phyloP scores from a whole-genome alignment of 306 rosid species.

The Boehmeria nivea region DNA sequence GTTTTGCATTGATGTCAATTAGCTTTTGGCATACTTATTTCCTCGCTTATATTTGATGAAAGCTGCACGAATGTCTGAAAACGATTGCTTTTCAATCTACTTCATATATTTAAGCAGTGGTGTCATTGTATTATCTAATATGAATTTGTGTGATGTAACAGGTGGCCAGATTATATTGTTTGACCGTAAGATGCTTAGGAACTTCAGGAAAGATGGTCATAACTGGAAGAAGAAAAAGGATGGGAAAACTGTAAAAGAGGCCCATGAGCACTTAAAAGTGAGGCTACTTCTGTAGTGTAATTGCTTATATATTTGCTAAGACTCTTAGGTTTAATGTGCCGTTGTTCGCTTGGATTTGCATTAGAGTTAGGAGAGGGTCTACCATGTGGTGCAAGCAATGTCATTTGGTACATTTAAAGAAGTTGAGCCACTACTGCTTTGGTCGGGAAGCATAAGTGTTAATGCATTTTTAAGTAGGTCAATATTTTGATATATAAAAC shows the following conservation, averaged over 20 bases:
- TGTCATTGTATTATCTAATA: too few relatives aligned
- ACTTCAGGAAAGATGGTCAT: conserved; percentile 93
- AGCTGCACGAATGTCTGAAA: conserved; percentile 1
- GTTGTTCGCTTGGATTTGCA: neutral
- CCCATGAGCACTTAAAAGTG: conserved; percentile 97
- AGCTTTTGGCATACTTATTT: conserved; percentile 1
- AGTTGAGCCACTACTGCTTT: too few relatives aligned
- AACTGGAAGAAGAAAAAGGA: conserved; percentile 98
- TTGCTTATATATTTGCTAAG: neutral
- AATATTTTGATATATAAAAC: too few relatives aligned
- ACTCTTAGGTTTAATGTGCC: neutral
- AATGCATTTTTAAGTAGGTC: too few relatives aligned
- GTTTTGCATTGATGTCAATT: too few relatives aligned
- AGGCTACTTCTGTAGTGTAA: conserved; percentile 30
- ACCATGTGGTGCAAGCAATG: too few relatives aligned
- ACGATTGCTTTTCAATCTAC: conserved; percentile 5
- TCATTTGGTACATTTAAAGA: too few relatives aligned
- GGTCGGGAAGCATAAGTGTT: too few relatives aligned
- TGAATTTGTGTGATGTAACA: conserved; percentile 27
- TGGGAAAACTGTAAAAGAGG: conserved; percentile 97
- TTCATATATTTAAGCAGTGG: neutral
- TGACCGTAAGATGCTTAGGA: conserved; percentile 92
- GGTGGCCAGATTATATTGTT: conserved; percentile 77
- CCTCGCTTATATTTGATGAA: conserved; percentile 2
- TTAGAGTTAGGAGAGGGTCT: too few relatives aligned